Evolutionary conservation across 2,329 filamentous ascomycete genomes (phyloP).

Genomic region (Dactylellina cionopaga): DNA sequence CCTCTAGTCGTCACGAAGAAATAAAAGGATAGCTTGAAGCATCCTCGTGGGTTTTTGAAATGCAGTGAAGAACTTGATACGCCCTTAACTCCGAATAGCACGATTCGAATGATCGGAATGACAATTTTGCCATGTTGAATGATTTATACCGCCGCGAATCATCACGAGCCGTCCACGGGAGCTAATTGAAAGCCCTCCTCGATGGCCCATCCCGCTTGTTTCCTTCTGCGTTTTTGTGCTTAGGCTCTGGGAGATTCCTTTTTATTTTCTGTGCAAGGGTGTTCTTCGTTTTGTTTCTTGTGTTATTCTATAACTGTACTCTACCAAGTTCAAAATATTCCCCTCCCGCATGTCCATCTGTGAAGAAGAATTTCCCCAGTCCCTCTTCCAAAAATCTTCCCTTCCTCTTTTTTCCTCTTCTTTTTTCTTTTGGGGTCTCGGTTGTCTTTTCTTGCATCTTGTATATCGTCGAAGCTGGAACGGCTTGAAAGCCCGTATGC

Average conservation of each 20-base stretch:
- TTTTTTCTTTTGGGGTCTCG: background rate
- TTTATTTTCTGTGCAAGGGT: constrained; percentile 26
- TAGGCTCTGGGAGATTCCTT: constrained; percentile 37
- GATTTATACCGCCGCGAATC: constrained; percentile 26
- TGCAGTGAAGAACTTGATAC: constrained; percentile 17
- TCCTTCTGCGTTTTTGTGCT: background rate
- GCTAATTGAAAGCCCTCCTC: constrained; percentile 28
- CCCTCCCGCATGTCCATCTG: constrained; percentile 14
- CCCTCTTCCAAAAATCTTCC: background rate
- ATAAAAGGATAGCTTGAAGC: constrained; percentile 30
- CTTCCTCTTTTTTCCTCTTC: background rate
- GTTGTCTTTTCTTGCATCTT: constrained; percentile 12
- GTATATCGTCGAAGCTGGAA: background rate
- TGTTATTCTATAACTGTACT: constrained; percentile 33
- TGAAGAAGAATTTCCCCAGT: background rate
- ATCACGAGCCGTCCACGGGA: constrained; percentile 21
- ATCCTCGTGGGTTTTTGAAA: background rate
- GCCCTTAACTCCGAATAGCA: constrained; percentile 20
- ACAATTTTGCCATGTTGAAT: constrained; percentile 37
- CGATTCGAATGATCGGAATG: constrained; percentile 46
- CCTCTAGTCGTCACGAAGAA: constrained; percentile 38
- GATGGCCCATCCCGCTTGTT: constrained; percentile 18
- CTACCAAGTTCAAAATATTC: constrained; percentile 46
- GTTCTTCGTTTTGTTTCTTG: constrained; percentile 47
- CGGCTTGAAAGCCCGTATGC: constrained; percentile 1